Evolutionary conservation across 1,139 yeast genomes (phyloP).

Genomic region (Candida pseudoviswanathii): DNA sequence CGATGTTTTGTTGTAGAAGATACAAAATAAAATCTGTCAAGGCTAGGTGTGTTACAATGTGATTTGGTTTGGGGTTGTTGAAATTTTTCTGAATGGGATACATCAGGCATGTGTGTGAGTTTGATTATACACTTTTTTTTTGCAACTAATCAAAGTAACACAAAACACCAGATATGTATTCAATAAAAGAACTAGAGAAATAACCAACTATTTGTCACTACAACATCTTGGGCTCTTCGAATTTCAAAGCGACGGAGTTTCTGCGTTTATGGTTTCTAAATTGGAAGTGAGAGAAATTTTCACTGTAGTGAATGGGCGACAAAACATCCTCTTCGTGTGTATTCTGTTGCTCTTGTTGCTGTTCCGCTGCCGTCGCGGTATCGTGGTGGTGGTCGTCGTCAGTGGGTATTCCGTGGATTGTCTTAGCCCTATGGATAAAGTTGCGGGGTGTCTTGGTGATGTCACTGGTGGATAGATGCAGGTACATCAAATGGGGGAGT

Average conservation of each 20-base stretch:
- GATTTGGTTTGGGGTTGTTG: neutral
- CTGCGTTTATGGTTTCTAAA: conserved; percentile 10
- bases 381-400: neutral
- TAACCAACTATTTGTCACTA: neutral
- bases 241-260: conserved; percentile 5
- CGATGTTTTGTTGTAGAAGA: neutral
- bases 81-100: neutral
- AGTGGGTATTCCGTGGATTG: neutral
- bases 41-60: neutral
- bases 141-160: neutral
- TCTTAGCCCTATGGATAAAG: conserved; percentile 1
- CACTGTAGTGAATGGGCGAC: conserved; percentile 3
- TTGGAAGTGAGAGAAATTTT: conserved; percentile 5
- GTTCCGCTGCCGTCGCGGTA: neutral
- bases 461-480: conserved; percentile 10
- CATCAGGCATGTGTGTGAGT: neutral
- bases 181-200: neutral
- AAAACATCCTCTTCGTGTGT: neutral
- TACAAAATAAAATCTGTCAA: neutral
- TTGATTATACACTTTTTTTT: neutral
- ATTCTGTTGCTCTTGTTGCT: neutral
- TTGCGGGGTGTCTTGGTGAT: neutral
- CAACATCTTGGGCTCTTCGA: conserved; percentile 6
- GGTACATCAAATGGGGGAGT: conserved; percentile 4
- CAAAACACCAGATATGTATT: neutral